A percentile compares a stretch with the other conserved stretches of the same genome.
phyloP scores from a whole-genome alignment of 1,284 basidiomycete genomes.

The Psilocybe mexicana region DNA sequence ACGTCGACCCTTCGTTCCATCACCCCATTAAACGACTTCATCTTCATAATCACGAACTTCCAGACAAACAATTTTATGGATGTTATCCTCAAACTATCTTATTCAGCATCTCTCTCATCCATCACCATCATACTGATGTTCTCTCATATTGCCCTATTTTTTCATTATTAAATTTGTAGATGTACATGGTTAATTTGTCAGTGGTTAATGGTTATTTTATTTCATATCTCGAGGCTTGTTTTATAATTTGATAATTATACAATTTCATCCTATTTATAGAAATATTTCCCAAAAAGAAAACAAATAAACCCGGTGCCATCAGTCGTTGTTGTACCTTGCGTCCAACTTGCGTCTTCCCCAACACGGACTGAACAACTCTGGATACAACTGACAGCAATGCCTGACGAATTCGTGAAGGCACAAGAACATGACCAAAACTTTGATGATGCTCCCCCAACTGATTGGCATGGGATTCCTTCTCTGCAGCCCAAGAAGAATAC shows the following conservation, averaged over 20 bases:
- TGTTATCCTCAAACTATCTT: too few relatives aligned
- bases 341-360: neutral
- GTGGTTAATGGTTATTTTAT: too few relatives aligned
- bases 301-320: neutral
- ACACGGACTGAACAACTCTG: neutral
- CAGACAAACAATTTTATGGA: too few relatives aligned
- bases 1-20: too few relatives aligned
- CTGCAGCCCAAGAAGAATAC: slow-evolving; percentile 69
- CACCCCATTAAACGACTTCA: too few relatives aligned
- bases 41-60: too few relatives aligned
- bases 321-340: neutral
- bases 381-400: slow-evolving; percentile 12
- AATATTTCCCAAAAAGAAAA: neutral
- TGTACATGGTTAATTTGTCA: too few relatives aligned
- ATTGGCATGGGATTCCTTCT: slow-evolving; percentile 16
- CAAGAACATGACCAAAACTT: slow-evolving; percentile 3
- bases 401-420: slow-evolving; percentile 22
- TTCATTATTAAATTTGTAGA: neutral
- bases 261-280: neutral
- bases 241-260: too few relatives aligned
- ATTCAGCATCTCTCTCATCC: too few relatives aligned
- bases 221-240: too few relatives aligned
- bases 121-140: too few relatives aligned
- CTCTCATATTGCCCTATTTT: neutral
- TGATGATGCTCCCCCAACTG: slow-evolving; percentile 1